Evolutionary conservation across 2,329 filamentous ascomycete species (phyloP).

Genomic region (Arachnopeziza araneosa): DNA sequence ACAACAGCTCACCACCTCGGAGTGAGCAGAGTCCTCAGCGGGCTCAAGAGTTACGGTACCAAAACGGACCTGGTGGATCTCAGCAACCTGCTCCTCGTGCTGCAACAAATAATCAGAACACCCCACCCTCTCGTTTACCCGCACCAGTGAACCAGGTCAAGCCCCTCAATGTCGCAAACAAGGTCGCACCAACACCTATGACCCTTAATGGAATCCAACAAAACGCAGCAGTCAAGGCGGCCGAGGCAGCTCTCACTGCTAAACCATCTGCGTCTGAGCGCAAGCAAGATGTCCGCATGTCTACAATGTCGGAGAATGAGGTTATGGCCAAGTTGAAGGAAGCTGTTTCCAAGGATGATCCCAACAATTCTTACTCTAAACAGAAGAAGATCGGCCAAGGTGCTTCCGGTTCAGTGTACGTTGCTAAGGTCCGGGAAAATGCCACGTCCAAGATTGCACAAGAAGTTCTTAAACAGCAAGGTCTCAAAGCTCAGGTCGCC

Average conservation of each 20-base stretch:
- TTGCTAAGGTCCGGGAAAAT: constrained; percentile 88
- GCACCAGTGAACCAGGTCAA: constrained; percentile 55
- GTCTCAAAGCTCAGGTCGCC: constrained; percentile 80
- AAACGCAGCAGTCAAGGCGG: constrained; percentile 74
- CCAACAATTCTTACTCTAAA: constrained; percentile 93
- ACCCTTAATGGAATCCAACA: constrained; percentile 34
- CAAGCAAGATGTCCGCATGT: constrained; percentile 95
- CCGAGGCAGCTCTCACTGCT: constrained; percentile 81
- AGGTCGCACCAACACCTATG: constrained; percentile 40
- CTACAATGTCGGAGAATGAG: constrained; percentile 93
- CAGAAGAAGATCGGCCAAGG: constrained; percentile 99
- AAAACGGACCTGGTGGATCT: constrained; percentile 37
- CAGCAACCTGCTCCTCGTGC: constrained; percentile 34
- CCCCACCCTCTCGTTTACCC: constrained; percentile 46
- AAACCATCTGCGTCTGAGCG: constrained; percentile 68
- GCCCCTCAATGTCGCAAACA: constrained; percentile 71
- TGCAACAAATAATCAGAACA: constrained; percentile 42
- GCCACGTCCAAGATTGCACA: constrained; percentile 76
- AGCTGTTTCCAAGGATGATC: constrained; percentile 92
- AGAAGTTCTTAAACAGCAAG: constrained; percentile 72
- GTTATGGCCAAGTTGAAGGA: constrained; percentile 95
- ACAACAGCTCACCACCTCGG: constrained; percentile 33
- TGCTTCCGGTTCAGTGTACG: constrained; percentile 95
- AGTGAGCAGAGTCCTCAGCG: constrained; percentile 37
- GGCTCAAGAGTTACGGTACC: constrained; percentile 28